A percentile compares a stretch with the other conserved stretches of the same genome.
Evolutionary conservation across 192 early-diverging fungal genomes (phyloP).

Genomic region (Jimgerdemannia lactiflua): DNA sequence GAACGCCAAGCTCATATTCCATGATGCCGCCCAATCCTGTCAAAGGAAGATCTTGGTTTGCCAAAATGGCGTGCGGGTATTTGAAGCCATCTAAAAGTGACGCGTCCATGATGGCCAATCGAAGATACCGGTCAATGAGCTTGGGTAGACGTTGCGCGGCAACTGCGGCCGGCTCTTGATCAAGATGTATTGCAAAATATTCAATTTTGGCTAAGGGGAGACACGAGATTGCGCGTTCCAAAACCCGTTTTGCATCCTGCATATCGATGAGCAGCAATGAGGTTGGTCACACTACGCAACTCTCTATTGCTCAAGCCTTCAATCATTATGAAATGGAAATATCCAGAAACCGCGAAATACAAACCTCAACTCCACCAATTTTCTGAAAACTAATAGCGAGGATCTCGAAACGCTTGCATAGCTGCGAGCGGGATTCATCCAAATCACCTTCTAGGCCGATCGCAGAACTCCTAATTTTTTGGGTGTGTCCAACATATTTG

Average conservation of each 20-base stretch:
- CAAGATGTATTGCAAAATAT: conserved; percentile 1
- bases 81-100: neutral
- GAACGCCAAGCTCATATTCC: conserved; percentile 11
- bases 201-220: conserved; percentile 7
- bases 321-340: no score
- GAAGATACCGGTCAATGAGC: conserved; percentile 19
- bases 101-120: conserved; percentile 5
- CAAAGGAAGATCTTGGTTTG: neutral
- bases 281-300: no score
- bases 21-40: conserved; percentile 14
- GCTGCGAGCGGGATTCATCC: conserved; percentile 22
- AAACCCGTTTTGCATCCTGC: conserved; percentile 2
- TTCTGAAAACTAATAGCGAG: conserved; percentile 33
- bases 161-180: conserved; percentile 2
- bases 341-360: neutral
- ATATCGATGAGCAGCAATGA: neutral
- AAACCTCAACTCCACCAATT: conserved; percentile 28
- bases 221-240: conserved; percentile 4
- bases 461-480: neutral
- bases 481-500: conserved; percentile 12
- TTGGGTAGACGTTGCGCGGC: conserved; percentile 5
- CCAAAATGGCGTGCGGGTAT: conserved; percentile 6
- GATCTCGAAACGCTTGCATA: conserved; percentile 46
- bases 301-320: no score
- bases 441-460: neutral